These are phyloP conservation scores for Pachyrhizus erosus DNA, from an alignment of 306 rosid species.

Conservation along the genomic window DNA sequence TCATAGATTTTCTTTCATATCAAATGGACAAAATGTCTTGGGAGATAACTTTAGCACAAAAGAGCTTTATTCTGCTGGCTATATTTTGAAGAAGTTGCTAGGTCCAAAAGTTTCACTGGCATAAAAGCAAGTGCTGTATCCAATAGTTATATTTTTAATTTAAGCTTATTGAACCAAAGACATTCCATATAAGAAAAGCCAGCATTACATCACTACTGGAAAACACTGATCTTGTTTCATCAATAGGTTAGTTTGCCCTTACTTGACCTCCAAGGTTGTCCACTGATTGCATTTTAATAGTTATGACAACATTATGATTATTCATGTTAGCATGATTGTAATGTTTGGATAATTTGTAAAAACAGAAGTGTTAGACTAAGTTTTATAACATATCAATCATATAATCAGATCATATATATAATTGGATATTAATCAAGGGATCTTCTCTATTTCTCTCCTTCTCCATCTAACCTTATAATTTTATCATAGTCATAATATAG, in stretches of 20 bases:
- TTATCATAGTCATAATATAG: neutral
- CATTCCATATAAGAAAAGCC: constrained; percentile 1
- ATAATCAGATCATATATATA: neutral
- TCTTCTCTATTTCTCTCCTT: neutral
- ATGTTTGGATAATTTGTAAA: neutral
- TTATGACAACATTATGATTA: constrained; percentile 30
- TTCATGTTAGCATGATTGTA: neutral
- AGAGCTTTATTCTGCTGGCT: constrained; percentile 7
- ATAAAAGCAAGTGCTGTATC: constrained; percentile 15
- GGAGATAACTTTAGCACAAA: constrained; percentile 8
- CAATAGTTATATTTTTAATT: neutral
- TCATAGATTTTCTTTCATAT: constrained; percentile 12
- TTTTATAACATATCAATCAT: neutral
- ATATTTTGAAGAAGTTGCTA: neutral
- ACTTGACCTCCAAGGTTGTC: constrained; percentile 24
- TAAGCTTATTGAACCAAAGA: constrained; percentile 25
- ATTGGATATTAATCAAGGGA: neutral
- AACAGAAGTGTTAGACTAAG: neutral
- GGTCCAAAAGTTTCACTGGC: constrained; percentile 15
- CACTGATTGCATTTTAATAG: constrained; percentile 15
- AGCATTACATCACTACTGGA: neutral
- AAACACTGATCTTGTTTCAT: constrained; percentile 2
- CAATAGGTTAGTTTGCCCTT: constrained; percentile 5
- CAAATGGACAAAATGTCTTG: constrained; percentile 12
- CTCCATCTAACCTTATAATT: neutral